Base-by-base conservation (phyloP, 2,329 filamentous ascomycete species). In the Aspergillus sp. region DNA sequence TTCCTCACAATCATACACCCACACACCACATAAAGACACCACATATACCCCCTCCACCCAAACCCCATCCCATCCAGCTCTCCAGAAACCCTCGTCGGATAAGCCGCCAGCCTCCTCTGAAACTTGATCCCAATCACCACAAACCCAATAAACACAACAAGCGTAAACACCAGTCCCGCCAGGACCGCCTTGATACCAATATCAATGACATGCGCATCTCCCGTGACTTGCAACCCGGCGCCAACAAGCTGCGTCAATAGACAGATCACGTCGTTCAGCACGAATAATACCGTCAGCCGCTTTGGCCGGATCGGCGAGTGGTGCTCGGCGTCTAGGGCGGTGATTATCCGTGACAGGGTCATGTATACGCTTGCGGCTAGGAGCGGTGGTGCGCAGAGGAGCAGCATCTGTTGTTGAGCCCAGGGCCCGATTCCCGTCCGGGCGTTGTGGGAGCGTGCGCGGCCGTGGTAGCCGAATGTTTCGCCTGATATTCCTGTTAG, bases 371-470 rank as follows among this genome's bases (percentile, higher is more conserved):
- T 69, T 15, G 68, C 69, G 8, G 78, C 74, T 46, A 77, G 72
- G 4, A 81, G 66, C 0, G 75, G 70, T 0, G 78, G 76, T 0
- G 75, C 72, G 11, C 78, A 65, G 3, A 79, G 69, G 44, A 77
- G 70, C 23, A 75, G 66, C 55, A 77, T 68, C 31, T 70, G 68
- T 56, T 79, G 76, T 1, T 75, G 66, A 0, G 70, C 68, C 66
- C 71, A 79, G 1, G 73, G 60, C 0, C 49, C 49, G 31, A 70
- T 69, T 1, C 63, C 56, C 0, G 64, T 66, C 23, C 57, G 59
- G 55, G 64, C 52, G 46, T 70, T 45, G 48, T 76, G 72, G 0
- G 72, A 70, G 63, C 68, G 66, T n/a, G 71, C 70, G 27, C 72
- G 67, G 43, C 70, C 72, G 51, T 72, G 70, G 59, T 76, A 76